A percentile compares a stretch with the other conserved stretches of the same genome.
Evolutionary conservation across 1,284 basidiomycete genomes (phyloP).

Genomic region (Ganoderma resinaceum): DNA sequence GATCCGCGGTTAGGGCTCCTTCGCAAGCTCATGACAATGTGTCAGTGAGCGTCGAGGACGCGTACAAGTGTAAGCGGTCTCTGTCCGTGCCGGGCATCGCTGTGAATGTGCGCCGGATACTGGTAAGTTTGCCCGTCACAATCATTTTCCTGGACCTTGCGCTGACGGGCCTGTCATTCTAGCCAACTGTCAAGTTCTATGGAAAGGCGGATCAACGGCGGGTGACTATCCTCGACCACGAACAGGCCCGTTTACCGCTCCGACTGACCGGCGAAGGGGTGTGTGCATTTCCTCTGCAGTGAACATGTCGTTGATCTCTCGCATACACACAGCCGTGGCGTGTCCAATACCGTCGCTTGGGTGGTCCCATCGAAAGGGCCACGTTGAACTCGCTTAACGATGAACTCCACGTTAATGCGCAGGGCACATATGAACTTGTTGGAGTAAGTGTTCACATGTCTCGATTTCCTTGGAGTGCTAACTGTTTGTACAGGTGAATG

Average conservation of each 20-base stretch:
- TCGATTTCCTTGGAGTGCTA: neutral
- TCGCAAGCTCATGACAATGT: neutral
- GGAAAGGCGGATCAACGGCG: conserved; percentile 62
- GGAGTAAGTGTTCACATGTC: conserved; percentile 51
- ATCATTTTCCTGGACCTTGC: neutral
- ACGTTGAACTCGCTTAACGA: conserved; percentile 73
- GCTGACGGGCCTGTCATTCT: conserved; percentile 10
- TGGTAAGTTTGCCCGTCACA: conserved; percentile 53
- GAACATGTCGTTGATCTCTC: conserved; percentile 18
- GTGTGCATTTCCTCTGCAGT: conserved; percentile 39
- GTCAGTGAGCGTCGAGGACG: conserved; percentile 86
- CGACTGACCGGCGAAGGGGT: conserved; percentile 89
- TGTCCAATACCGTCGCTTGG: conserved; percentile 73
- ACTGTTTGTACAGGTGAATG: conserved; percentile 61
- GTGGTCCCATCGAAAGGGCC: conserved; percentile 53
- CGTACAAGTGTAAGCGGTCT: conserved; percentile 85
- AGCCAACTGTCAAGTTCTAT: conserved; percentile 91
- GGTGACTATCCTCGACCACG: conserved; percentile 79
- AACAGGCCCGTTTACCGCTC: conserved; percentile 76
- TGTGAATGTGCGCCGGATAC: conserved; percentile 89
- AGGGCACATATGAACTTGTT: conserved; percentile 81
- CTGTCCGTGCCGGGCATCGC: conserved; percentile 81
- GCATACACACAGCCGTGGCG: conserved; percentile 75
- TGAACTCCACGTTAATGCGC: conserved; percentile 69
- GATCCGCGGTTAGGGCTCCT: neutral